These are phyloP conservation scores for Geosmithia flava DNA, from an alignment of 2,329 filamentous ascomycete species.

Conservation along the genomic window DNA sequence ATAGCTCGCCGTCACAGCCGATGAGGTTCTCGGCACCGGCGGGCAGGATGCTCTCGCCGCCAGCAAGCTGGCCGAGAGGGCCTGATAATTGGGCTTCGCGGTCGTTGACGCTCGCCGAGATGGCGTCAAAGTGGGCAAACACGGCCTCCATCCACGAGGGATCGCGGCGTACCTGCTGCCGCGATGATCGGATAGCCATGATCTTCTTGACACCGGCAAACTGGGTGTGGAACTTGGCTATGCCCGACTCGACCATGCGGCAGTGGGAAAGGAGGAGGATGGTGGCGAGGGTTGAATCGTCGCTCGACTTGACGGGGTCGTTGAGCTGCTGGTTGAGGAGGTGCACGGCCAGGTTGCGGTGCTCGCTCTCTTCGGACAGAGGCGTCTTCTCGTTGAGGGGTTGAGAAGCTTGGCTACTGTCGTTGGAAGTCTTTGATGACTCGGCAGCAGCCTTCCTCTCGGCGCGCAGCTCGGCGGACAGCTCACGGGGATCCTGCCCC, in stretches of 20 bases:
- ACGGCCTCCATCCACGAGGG: constrained; percentile 85
- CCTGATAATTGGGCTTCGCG: constrained; percentile 71
- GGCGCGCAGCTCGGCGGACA: constrained; percentile 33
- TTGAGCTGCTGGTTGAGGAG: constrained; percentile 76
- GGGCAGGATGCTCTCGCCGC: constrained; percentile 27
- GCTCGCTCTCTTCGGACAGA: constrained; percentile 71
- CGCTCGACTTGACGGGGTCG: constrained; percentile 59
- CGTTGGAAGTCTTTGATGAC: no score
- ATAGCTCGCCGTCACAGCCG: constrained; percentile 76
- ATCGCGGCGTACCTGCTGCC: constrained; percentile 42
- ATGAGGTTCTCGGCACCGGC: constrained; percentile 71
- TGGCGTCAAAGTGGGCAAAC: constrained; percentile 90
- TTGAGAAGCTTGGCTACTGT: no score
- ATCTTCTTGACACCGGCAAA: constrained; percentile 90
- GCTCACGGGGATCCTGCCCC: constrained; percentile 41
- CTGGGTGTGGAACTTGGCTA: constrained; percentile 87
- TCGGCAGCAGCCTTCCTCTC: constrained; percentile 30
- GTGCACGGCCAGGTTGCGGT: constrained; percentile 66
- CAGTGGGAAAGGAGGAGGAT: constrained; percentile 83
- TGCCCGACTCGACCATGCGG: constrained; percentile 84
- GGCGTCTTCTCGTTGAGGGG: constrained; percentile 48
- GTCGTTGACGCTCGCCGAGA: constrained; percentile 85
- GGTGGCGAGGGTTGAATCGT: constrained; percentile 80
- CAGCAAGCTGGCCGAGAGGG: constrained; percentile 39
- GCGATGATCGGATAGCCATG: constrained; percentile 57